Evolutionary conservation across 139 green algal species (phyloP).

Genomic region (Ettlia oleoabundans): DNA sequence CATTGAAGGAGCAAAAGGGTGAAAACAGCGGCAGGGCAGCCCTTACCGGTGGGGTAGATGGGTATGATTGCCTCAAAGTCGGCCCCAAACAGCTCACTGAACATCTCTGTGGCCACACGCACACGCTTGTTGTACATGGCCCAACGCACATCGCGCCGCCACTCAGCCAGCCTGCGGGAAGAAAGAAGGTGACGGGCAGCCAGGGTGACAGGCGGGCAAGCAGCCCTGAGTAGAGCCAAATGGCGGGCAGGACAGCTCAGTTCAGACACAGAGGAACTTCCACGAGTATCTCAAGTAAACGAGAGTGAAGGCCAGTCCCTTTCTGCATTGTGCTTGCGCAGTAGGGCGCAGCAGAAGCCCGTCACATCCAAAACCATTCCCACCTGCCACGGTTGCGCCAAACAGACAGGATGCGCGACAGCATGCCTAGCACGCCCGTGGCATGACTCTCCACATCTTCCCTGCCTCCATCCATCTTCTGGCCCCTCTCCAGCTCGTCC

Average conservation of each 20-base stretch:
- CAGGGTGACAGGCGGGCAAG: not conserved
- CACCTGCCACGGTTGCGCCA: slow-evolving; percentile 24
- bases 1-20: not conserved
- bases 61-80: slow-evolving; percentile 52
- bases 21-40: not conserved
- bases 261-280: too few species aligned
- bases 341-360: too few species aligned
- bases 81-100: slow-evolving; percentile 47
- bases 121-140: slow-evolving; percentile 52
- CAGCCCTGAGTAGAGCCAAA: not conserved
- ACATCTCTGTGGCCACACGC: slow-evolving; percentile 46
- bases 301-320: too few species aligned
- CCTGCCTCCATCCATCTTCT: not conserved
- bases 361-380: not conserved
- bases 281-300: too few species aligned
- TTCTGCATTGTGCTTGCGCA: too few species aligned
- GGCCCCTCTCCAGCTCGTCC: slow-evolving; percentile 18
- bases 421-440: not conserved
- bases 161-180: slow-evolving; percentile 29
- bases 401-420: not conserved
- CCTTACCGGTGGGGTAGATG: slow-evolving; percentile 45
- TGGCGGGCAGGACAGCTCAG: not conserved
- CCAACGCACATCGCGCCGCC: slow-evolving; percentile 48
- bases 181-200: not conserved
- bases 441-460: slow-evolving; percentile 4